Evolutionary conservation across 176 grass and related monocot species (phyloP).

Genomic region (Carex myosuroides): DNA sequence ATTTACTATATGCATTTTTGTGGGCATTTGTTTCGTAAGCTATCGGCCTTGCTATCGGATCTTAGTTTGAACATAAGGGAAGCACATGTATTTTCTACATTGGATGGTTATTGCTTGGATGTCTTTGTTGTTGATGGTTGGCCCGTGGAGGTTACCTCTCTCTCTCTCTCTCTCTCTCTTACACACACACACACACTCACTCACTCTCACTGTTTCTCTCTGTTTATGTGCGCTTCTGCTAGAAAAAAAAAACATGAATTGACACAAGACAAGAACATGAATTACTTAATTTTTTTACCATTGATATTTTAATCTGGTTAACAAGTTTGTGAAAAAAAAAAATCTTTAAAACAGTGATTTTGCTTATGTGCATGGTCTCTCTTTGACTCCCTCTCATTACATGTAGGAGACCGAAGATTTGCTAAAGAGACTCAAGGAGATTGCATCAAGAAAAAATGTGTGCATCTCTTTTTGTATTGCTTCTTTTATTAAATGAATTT

Average conservation of each 20-base stretch:
- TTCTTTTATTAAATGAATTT: not conserved
- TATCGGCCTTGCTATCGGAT: conserved; percentile 68
- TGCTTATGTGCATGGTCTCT: not conserved
- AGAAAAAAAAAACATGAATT: not conserved
- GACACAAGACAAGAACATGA: not conserved
- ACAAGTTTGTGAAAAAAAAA: not conserved
- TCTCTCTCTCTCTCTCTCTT: not conserved
- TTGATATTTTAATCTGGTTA: not conserved
- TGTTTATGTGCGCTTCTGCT: not conserved
- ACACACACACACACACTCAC: not conserved
- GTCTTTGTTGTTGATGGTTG: conserved; percentile 96
- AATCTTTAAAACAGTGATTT: not conserved
- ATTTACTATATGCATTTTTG: not conserved
- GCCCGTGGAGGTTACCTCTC: conserved; percentile 54
- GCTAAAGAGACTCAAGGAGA: conserved; percentile 59
- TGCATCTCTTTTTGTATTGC: not conserved
- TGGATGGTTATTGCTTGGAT: conserved; percentile 88
- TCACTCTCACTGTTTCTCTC: not conserved
- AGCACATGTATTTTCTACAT: conserved; percentile 98
- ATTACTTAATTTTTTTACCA: not conserved
- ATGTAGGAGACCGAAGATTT: conserved; percentile 78
- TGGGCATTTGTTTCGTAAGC: conserved; percentile 36
- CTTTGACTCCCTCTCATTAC: not conserved
- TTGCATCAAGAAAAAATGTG: conserved; percentile 47
- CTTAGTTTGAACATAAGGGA: conserved; percentile 86